Evolutionary conservation across 108 stramenopile genomes (phyloP), one percentile per base, ranked within the genome.

Genomic region (Cyclotella sp.): DNA sequence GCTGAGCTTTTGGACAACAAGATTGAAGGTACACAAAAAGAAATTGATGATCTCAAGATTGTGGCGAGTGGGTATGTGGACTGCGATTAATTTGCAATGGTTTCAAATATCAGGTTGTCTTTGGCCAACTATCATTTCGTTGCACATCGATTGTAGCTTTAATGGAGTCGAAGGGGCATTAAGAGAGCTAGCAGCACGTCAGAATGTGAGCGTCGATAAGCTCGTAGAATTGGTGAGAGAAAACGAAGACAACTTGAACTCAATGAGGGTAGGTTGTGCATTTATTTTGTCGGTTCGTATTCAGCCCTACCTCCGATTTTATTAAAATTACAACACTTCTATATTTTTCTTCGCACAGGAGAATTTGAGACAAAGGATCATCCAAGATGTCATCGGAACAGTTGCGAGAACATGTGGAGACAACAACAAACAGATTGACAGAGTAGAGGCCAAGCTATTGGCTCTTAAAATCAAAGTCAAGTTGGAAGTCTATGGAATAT

Each of bases 401-500:
- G 14, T 67, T 29, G 63, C 44, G 14, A 29, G 69, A 18, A 27
- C 28, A 26, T 49, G 43, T 19, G 42, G 42, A 27, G 13, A 34
- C 39, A 44, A 34, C 29, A 66, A 21, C 16, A 39, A 65, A n/a
- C 10, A 5, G 39, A 66, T 82, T 18, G 81, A 76, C 63, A 70
- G 63, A 60, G 75, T 76, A 10, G 81, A 82, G 44, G 74, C 81
- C 26, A 75, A 58, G 19, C 81, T 75, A 2, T 27, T 82, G 3
- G 62, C 63, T 34, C 75, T 83, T 3, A 83, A 83, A 43, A 83
- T 83, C 26, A 54, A 44, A n/a, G 82, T 83, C n/a, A 83, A 83
- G 66, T 58, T 83, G 34, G 82, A 83, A 55, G 70, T 63, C 39
- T 83, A 83, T 58, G 82, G 82, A 5, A 52, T 83, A 27, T 41